These are phyloP conservation scores for Rhizophagus prolifer DNA, from an alignment of 192 early-diverging fungal genomes.

Conservation along the genomic window DNA sequence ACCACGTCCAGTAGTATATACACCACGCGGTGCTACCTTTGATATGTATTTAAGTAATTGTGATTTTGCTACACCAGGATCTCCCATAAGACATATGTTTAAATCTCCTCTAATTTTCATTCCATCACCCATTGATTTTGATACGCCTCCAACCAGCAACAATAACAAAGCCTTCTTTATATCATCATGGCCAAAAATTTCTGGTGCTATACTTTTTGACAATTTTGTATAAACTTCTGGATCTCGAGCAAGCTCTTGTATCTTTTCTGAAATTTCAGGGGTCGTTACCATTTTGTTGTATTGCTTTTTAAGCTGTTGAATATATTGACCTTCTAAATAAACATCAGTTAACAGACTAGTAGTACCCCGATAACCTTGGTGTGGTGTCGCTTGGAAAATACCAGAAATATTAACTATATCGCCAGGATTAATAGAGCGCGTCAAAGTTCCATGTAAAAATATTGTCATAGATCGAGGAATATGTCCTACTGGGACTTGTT, in stretches of 20 bases:
- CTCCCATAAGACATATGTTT: conserved; percentile 97
- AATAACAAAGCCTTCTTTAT: conserved; percentile 90
- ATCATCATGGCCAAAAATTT: conserved; percentile 91
- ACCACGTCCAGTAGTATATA: conserved; percentile 96
- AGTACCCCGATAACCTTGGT: conserved; percentile 86
- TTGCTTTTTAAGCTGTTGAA: conserved; percentile 85
- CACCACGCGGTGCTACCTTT: conserved; percentile 92
- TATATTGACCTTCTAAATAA: conserved; percentile 87
- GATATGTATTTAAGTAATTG: conserved; percentile 93
- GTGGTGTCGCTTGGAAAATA: conserved; percentile 89
- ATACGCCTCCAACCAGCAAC: conserved; percentile 77
- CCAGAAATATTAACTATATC: conserved; percentile 83
- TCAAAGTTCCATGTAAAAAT: conserved; percentile 78
- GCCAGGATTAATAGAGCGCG: conserved; percentile 82
- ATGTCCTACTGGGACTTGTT: conserved; percentile 98
- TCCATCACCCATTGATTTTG: conserved; percentile 83
- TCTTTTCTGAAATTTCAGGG: conserved; percentile 48
- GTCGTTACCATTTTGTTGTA: conserved; percentile 81
- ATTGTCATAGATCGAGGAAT: conserved; percentile 97
- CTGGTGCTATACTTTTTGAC: conserved; percentile 78
- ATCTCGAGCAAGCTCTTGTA: conserved; percentile 60
- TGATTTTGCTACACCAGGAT: conserved; percentile 97
- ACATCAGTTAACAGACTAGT: conserved; percentile 94
- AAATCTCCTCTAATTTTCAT: conserved; percentile 97
- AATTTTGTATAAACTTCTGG: conserved; percentile 77